Conservation (phyloP, 2,329 filamentous ascomycete genomes). For the Botrytis sinoallii region DNA sequence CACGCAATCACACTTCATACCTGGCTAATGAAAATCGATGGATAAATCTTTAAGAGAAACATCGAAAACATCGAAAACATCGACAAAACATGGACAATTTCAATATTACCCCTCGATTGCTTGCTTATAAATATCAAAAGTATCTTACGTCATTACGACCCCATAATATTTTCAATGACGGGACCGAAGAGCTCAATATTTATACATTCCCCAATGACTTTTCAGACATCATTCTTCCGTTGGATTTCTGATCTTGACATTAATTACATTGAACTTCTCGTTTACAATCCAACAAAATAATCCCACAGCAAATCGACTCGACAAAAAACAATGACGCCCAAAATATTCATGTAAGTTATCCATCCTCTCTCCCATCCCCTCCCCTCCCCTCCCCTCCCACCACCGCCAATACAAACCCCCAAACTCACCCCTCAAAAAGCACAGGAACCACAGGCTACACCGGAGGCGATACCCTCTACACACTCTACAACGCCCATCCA, state of each 20-base stretch:
- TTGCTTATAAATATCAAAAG: conserved; percentile 2
- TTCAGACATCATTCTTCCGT: too few relatives aligned
- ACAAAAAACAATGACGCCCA: conserved; percentile 25
- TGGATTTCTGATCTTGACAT: not conserved
- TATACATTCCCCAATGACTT: not conserved
- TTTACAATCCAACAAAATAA: not conserved
- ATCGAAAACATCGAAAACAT: too few relatives aligned
- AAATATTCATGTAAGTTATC: conserved; percentile 31
- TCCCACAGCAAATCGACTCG: not conserved
- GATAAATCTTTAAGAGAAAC: not conserved
- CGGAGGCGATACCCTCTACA: conserved; percentile 45
- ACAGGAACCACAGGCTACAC: conserved; percentile 34
- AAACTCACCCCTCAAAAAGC: not conserved
- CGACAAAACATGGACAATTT: not conserved
- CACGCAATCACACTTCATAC: not conserved
- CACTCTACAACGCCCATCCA: conserved; percentile 45
- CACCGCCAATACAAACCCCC: not conserved
- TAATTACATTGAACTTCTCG: too few relatives aligned
- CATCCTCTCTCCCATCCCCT: too few relatives aligned
- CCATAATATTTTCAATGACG: not conserved
- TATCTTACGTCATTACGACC: not conserved
- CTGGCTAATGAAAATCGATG: not conserved
- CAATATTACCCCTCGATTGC: not conserved
- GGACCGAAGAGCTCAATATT: not conserved
- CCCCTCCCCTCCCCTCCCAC: not conserved